phyloP scores from a whole-genome alignment of 805 yeast species.

The Saturnispora mendoncae region DNA sequence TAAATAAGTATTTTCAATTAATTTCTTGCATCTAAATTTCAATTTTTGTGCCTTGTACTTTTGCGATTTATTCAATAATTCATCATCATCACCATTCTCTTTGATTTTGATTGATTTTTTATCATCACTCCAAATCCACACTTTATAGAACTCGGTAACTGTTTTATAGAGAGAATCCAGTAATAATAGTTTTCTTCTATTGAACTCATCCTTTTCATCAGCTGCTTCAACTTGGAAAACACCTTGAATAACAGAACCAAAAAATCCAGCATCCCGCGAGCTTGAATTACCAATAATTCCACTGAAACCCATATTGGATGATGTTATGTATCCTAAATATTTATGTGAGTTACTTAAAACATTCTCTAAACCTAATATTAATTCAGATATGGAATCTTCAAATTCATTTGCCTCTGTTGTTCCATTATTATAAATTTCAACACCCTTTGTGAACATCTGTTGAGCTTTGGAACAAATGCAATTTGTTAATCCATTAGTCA shows the following conservation, averaged over 20 bases:
- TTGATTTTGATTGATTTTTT: neutral
- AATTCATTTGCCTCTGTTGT: slow-evolving; percentile 12
- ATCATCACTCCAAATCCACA: slow-evolving; percentile 43
- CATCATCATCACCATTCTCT: neutral
- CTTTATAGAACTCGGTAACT: slow-evolving; percentile 41
- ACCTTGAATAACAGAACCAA: slow-evolving; percentile 66
- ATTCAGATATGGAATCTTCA: slow-evolving; percentile 36
- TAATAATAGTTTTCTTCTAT: slow-evolving; percentile 46
- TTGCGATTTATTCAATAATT: slow-evolving; percentile 24
- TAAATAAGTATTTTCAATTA: slow-evolving; percentile 54
- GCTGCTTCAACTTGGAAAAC: slow-evolving; percentile 70
- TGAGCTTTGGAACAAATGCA: slow-evolving; percentile 25
- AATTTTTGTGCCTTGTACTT: slow-evolving; percentile 47
- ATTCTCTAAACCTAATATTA: slow-evolving; percentile 56
- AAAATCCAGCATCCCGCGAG: slow-evolving; percentile 33
- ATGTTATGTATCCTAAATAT: slow-evolving; percentile 28
- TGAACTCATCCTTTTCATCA: slow-evolving; percentile 38
- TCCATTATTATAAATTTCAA: neutral
- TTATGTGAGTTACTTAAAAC: slow-evolving; percentile 52
- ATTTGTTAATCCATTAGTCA: slow-evolving; percentile 18
- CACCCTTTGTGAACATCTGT: slow-evolving; percentile 14
- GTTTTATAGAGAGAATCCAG: slow-evolving; percentile 58
- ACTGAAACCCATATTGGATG: slow-evolving; percentile 6
- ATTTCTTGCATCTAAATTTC: slow-evolving; percentile 58
- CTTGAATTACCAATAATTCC: slow-evolving; percentile 9